A percentile compares a stretch with the other conserved stretches of the same genome.
These are phyloP conservation scores for Blastocystis sp. DNA, from an alignment of 352 stramenopile genomes.

Conservation along the genomic window DNA sequence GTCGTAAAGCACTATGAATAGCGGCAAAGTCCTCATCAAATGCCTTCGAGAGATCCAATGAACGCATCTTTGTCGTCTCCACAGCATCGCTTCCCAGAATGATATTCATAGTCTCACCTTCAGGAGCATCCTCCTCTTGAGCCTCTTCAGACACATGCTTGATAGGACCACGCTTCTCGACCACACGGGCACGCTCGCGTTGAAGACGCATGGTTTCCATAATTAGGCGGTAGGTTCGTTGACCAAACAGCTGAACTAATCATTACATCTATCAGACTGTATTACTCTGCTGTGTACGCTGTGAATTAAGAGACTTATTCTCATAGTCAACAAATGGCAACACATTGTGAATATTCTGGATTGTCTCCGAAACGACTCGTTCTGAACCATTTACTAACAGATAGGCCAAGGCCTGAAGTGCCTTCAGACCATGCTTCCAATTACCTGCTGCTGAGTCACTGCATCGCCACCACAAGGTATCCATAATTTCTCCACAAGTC, in stretches of 20 bases:
- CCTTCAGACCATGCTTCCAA: conserved; percentile 68
- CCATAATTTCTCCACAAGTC: conserved; percentile 66
- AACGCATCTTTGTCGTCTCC: conserved; percentile 40
- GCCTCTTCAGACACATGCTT: neutral
- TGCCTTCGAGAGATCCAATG: conserved; percentile 52
- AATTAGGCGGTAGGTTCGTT: conserved; percentile 29
- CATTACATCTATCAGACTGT: neutral
- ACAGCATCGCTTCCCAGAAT: neutral
- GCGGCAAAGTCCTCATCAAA: conserved; percentile 16
- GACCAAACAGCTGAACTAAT: conserved; percentile 51
- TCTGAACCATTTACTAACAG: conserved; percentile 61
- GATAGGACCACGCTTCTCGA: neutral
- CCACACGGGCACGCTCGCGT: neutral
- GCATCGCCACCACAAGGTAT: conserved; percentile 60
- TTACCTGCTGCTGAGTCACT: conserved; percentile 47
- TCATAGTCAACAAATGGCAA: conserved; percentile 50
- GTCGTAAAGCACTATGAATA: conserved; percentile 11
- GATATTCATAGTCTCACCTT: neutral
- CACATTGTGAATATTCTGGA: conserved; percentile 63
- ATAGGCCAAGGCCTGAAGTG: conserved; percentile 60
- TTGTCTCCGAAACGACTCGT: conserved; percentile 41
- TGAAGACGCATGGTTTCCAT: conserved; percentile 57
- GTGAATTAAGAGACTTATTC: conserved; percentile 49
- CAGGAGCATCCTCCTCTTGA: neutral
- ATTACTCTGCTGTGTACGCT: conserved; percentile 40